A percentile compares a stretch with the other conserved stretches of the same genome.
Evolutionary conservation across 2,329 filamentous ascomycete genomes (phyloP).

Genomic region (Diaporthe ampelina): DNA sequence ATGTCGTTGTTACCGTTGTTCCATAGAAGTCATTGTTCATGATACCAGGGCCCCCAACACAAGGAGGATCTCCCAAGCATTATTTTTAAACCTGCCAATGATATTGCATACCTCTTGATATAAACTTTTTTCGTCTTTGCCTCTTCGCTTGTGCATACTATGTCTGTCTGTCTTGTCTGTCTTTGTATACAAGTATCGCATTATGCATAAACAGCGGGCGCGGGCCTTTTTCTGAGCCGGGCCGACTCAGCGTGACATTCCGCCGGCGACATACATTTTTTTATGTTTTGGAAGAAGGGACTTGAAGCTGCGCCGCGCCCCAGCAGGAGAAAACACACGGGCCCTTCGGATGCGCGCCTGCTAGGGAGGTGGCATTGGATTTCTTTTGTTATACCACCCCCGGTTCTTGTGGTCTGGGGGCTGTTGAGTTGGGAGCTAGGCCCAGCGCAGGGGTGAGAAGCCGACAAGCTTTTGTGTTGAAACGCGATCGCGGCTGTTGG

Average conservation of each 20-base stretch:
- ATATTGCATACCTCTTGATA: conserved; percentile 10
- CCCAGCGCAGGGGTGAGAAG: conserved; percentile 7
- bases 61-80: conserved; percentile 37
- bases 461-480: conserved; percentile 31
- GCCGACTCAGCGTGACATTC: conserved; percentile 24
- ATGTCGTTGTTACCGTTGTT: conserved; percentile 22
- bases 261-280: background rate
- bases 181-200: background rate
- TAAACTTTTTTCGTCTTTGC: background rate
- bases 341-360: background rate
- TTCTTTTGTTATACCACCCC: too few species aligned
- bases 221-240: conserved; percentile 13
- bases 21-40: conserved; percentile 40
- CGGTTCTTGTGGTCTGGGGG: too few species aligned
- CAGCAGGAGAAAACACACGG: background rate
- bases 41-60: conserved; percentile 39
- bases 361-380: background rate
- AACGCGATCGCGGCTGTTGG: conserved; percentile 13
- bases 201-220: background rate
- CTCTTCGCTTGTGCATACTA: background rate
- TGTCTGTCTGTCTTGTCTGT: background rate
- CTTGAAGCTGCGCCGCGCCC: background rate
- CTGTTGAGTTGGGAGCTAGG: background rate
- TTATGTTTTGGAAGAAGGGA: too few species aligned
- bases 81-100: conserved; percentile 23